These are phyloP conservation scores for Phytophthora ramorum DNA, from an alignment of 352 stramenopile species.

Conservation along the genomic window DNA sequence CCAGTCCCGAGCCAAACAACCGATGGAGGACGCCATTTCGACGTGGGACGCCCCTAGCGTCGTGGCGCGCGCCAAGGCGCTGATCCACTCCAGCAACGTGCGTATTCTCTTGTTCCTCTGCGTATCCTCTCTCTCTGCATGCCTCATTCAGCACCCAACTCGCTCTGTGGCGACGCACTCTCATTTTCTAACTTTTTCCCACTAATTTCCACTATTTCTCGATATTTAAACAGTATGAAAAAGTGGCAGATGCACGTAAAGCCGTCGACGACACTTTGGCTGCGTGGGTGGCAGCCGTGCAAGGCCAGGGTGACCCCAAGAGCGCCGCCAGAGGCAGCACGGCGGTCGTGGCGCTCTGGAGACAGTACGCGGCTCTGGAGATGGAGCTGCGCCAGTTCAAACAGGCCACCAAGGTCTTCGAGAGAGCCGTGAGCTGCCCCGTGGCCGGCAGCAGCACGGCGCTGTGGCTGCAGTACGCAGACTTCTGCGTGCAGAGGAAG, in stretches of 20 bases:
- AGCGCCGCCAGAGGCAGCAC: conserved; percentile 23
- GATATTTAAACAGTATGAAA: conserved; percentile 58
- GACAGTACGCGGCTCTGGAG: conserved; percentile 75
- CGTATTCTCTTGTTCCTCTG: conserved; percentile 30
- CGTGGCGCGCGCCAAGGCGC: conserved; percentile 67
- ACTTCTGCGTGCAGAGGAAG: conserved; percentile 77
- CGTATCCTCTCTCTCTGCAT: conserved; percentile 2
- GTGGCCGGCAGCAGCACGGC: conserved; percentile 42
- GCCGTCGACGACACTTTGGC: conserved; percentile 55
- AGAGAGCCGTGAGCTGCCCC: conserved; percentile 60
- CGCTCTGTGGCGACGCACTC: conserved; percentile 15
- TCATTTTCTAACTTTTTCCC: not conserved
- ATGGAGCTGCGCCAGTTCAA: conserved; percentile 87
- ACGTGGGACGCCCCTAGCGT: conserved; percentile 60
- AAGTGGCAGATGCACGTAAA: conserved; percentile 66
- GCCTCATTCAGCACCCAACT: not conserved
- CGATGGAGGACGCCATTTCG: conserved; percentile 41
- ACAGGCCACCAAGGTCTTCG: conserved; percentile 83
- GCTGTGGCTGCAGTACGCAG: conserved; percentile 73
- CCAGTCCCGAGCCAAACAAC: conserved; percentile 21
- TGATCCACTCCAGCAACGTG: conserved; percentile 83
- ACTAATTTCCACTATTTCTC: conserved; percentile 16
- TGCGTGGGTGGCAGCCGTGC: conserved; percentile 43
- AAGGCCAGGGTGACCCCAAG: conserved; percentile 17
- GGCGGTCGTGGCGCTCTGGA: conserved; percentile 54